Evolutionary conservation across 2,329 filamentous ascomycete genomes (phyloP), one percentile per base, ranked within the genome.

Genomic region (Neopestalotiopsis sp.): DNA sequence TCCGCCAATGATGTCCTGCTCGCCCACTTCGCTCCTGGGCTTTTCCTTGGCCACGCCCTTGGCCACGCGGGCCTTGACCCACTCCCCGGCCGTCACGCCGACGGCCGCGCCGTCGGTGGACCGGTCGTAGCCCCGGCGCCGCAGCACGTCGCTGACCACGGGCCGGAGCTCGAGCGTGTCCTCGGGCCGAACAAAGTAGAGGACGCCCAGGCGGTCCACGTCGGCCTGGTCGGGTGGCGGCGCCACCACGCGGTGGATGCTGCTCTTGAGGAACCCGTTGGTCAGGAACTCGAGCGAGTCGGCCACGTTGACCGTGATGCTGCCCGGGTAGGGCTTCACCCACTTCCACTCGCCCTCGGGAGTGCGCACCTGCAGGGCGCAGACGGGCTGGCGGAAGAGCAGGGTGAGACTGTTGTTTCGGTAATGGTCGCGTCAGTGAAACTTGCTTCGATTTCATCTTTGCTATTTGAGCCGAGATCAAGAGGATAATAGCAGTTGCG

Each of bases 221-320:
- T 83, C 75, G 20, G 81, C 74, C 72, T 84, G 83, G 69, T 85
- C 83, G 0, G 78, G 75, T 0, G 83, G 83, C 2, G 83, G 83
- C 0, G 77, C 80, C 0, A 83, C 79, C 1, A 84, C 82, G 14
- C 83, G 78, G 67, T 85, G 83, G 28, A 84, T 79, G 67, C 80
- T 82, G 69, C 80, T 82, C 75, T 82, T 83, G 1, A 84, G 71
- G 69, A 84, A 84, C 1, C 84, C 82, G 49, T 80, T 77, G 4
- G 84, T 85, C 42, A 86, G 77, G 52, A 85, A 84, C 17, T 84
- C 81, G 67, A 88, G 76, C 3, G 83, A 80, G 75, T 88, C 85
- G 13, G 83, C 85, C 0, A 84, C 81, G 70, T 88, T 88, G 68
- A 87, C 84, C 0, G 84, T 85, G 66, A 88, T 86, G n/a, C 81